Conservation (phyloP, 768 basidiomycete genomes). For the Russula compacta region DNA sequence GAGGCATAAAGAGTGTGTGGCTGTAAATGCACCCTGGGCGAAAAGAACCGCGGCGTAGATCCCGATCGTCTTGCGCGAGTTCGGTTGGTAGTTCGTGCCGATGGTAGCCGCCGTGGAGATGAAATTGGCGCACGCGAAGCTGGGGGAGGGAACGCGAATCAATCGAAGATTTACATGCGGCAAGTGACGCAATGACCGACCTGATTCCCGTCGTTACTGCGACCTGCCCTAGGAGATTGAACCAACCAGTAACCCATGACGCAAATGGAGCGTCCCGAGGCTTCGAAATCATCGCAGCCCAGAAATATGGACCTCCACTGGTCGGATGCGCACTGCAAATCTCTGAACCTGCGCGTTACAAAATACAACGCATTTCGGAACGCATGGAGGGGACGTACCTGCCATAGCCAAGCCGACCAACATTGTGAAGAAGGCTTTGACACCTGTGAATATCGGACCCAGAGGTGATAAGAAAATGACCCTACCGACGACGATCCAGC, state of each 20-base stretch:
- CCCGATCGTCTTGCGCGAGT: conserved; percentile 53
- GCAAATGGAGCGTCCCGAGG: conserved; percentile 51
- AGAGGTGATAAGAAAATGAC: neutral
- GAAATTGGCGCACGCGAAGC: conserved; percentile 60
- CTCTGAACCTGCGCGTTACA: conserved; percentile 23
- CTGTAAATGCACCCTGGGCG: conserved; percentile 39
- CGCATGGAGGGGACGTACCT: conserved; percentile 31
- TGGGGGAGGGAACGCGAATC: conserved; percentile 19
- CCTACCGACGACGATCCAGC: conserved; percentile 57
- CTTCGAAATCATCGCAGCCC: conserved; percentile 68
- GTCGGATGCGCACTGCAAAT: conserved; percentile 57
- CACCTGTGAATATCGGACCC: neutral
- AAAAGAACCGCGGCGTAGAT: conserved; percentile 61
- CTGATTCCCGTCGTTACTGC: conserved; percentile 70
- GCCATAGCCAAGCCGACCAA: conserved; percentile 70
- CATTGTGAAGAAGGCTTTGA: conserved; percentile 55
- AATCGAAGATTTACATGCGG: neutral
- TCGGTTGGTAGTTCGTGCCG: conserved; percentile 48
- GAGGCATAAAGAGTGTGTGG: neutral
- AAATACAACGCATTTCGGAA: neutral
- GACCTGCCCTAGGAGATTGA: conserved; percentile 66
- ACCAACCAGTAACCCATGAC: conserved; percentile 72
- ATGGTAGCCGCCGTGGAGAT: conserved; percentile 56
- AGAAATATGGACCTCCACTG: conserved; percentile 69
- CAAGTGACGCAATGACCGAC: conserved; percentile 24